phyloP scores from a whole-genome alignment of 257 asterid species.

The Solanum clarkiae region DNA sequence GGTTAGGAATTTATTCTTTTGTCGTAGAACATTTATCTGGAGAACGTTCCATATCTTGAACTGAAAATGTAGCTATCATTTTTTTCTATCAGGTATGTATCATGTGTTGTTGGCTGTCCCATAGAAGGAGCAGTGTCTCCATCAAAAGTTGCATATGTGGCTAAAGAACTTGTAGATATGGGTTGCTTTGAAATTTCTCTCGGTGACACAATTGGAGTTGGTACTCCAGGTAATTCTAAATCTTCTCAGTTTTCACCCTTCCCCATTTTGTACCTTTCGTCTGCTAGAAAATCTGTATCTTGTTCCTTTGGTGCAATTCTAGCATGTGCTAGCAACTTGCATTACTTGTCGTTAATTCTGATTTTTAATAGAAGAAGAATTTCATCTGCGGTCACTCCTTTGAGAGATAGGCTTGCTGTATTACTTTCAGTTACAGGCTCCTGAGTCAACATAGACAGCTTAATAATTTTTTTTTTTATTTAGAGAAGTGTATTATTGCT shows the following conservation, averaged over 20 bases:
- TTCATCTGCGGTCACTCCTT: not conserved
- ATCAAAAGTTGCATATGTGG: conserved; percentile 72
- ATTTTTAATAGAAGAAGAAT: not conserved
- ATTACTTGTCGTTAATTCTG: not conserved
- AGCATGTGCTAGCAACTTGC: not conserved
- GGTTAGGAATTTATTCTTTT: not conserved
- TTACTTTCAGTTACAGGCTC: not conserved
- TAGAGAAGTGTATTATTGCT: not conserved
- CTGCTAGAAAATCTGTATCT: not conserved
- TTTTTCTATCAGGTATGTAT: conserved; percentile 52
- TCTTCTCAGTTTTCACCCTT: not conserved
- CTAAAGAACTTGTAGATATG: conserved; percentile 68
- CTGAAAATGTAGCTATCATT: not conserved
- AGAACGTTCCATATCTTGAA: not conserved
- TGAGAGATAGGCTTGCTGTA: not conserved
- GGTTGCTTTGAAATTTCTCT: conserved; percentile 93
- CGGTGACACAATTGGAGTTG: conserved; percentile 93
- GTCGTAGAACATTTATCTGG: not conserved
- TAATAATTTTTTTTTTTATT: not conserved
- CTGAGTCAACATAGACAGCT: not conserved
- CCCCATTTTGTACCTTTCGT: not conserved
- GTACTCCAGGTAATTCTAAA: conserved; percentile 75
- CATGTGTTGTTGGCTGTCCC: conserved; percentile 96
- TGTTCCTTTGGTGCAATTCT: not conserved
- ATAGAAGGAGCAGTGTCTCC: conserved; percentile 87